Percentiles rank a stretch among this genome's conserved stretches.
Evolutionary conservation across 2,329 filamentous ascomycete species (phyloP).

Genomic region (Nothophoma quercina): DNA sequence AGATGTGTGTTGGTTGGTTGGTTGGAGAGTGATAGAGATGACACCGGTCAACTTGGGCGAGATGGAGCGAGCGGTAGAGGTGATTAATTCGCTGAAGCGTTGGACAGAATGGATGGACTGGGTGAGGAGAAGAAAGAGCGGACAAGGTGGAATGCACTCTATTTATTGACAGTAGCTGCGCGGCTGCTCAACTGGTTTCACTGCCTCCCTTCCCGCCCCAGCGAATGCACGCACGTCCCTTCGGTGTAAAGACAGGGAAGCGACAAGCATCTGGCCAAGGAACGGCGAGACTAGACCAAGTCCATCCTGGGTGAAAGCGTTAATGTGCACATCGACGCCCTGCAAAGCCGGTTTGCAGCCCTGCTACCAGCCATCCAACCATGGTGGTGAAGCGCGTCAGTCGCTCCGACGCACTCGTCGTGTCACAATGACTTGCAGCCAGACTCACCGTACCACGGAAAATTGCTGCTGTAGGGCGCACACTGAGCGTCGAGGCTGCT

Average conservation of each 20-base stretch:
- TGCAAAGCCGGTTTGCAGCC: slow-evolving; percentile 9
- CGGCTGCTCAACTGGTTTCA: slow-evolving; percentile 15
- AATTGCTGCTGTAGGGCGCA: too few species aligned
- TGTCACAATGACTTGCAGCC: slow-evolving; percentile 12
- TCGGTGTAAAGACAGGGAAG: slow-evolving; percentile 11
- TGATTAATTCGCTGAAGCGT: background rate
- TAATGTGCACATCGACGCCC: slow-evolving; percentile 6
- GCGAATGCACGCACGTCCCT: slow-evolving; percentile 11
- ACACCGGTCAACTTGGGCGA: slow-evolving; percentile 15
- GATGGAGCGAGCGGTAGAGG: background rate
- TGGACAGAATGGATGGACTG: slow-evolving; percentile 2
- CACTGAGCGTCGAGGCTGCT: too few species aligned
- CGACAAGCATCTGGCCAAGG: slow-evolving; percentile 17
- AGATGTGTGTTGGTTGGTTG: slow-evolving; percentile 11
- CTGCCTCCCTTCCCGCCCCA: slow-evolving; percentile 15
- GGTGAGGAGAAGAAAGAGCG: slow-evolving; percentile 9
- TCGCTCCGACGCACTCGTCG: slow-evolving; percentile 1
- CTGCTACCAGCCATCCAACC: slow-evolving; percentile 4
- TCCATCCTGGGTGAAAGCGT: background rate
- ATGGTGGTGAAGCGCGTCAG: background rate
- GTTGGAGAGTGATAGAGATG: slow-evolving; percentile 6
- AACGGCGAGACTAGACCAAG: background rate
- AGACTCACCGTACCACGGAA: background rate
- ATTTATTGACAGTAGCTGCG: slow-evolving; percentile 19
- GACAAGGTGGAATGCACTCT: slow-evolving; percentile 22